A percentile compares a stretch with the other conserved stretches of the same genome.
Evolutionary conservation across 768 basidiomycete genomes (phyloP).

Genomic region (Xerocomus spinulosus): DNA sequence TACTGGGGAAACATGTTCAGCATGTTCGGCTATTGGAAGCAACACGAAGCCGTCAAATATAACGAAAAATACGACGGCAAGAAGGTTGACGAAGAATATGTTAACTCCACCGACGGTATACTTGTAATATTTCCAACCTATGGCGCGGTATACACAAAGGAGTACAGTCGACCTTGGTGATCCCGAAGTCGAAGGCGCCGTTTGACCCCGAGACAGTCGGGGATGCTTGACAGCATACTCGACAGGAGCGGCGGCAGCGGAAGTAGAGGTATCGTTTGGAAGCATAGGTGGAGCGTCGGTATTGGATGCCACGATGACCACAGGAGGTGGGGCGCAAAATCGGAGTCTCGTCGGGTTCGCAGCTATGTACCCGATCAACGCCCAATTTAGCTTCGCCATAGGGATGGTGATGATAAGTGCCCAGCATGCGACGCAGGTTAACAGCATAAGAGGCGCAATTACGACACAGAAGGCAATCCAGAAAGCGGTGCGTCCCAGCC

Average conservation of each 20-base stretch:
- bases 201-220: conserved; percentile 79
- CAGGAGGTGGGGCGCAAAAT: conserved; percentile 84
- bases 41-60: conserved; percentile 90
- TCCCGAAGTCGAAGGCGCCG: conserved; percentile 68
- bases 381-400: conserved; percentile 98
- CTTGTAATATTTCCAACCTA: conserved; percentile 93
- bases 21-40: conserved; percentile 62
- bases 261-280: conserved; percentile 2
- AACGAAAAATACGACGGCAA: conserved; percentile 92
- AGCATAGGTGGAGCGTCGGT: conserved; percentile 18
- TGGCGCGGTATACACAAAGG: conserved; percentile 90
- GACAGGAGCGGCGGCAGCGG: conserved; percentile 27
- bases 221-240: conserved; percentile 67
- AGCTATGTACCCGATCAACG: conserved; percentile 79
- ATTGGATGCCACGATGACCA: conserved; percentile 45
- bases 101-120: conserved; percentile 99
- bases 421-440: conserved; percentile 91
- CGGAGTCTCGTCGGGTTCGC: conserved; percentile 78
- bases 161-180: conserved; percentile 83
- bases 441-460: conserved; percentile 84
- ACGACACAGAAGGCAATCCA: conserved; percentile 73
- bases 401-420: conserved; percentile 93
- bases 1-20: conserved; percentile 58
- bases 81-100: conserved; percentile 93
- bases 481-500: conserved; percentile 72